phyloP scores from a whole-genome alignment of 1,284 basidiomycete species.

The Cutaneotrichosporon mucoides region DNA sequence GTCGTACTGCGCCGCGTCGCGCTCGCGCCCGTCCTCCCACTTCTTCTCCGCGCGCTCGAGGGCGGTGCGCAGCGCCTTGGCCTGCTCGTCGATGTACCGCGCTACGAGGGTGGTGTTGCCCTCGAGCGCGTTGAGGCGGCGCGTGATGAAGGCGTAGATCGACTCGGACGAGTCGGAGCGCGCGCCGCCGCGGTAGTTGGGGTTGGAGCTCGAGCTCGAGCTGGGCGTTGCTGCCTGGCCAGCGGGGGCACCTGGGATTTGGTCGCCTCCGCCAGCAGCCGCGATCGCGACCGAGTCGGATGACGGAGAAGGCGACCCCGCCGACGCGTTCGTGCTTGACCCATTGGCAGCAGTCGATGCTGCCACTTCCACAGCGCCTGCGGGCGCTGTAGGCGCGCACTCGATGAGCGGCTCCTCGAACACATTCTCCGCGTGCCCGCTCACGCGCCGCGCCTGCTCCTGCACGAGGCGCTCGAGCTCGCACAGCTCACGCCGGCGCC shows the following conservation, averaged over 20 bases:
- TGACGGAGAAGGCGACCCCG: too few relatives aligned
- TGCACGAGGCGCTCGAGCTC: conserved; percentile 38
- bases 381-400: conserved; percentile 1
- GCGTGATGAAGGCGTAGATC: conserved; percentile 95
- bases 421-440: conserved; percentile 10
- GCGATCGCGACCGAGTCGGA: too few relatives aligned
- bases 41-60: conserved; percentile 63
- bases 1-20: background rate
- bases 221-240: too few relatives aligned
- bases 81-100: conserved; percentile 88
- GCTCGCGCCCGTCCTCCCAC: conserved; percentile 39
- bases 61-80: conserved; percentile 67
- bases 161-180: conserved; percentile 70
- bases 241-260: too few relatives aligned
- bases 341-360: too few relatives aligned
- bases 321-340: too few relatives aligned
- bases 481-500: conserved; percentile 34
- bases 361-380: too few relatives aligned
- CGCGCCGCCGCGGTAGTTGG: too few relatives aligned
- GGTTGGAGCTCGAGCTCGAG: too few relatives aligned
- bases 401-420: conserved; percentile 7
- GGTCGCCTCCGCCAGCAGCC: too few relatives aligned
- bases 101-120: conserved; percentile 81
- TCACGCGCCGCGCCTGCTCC: conserved; percentile 29
- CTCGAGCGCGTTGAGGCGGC: conserved; percentile 80